Evolutionary conservation across 1,284 basidiomycete species (phyloP).

Genomic region (Volvariella surrecta): DNA sequence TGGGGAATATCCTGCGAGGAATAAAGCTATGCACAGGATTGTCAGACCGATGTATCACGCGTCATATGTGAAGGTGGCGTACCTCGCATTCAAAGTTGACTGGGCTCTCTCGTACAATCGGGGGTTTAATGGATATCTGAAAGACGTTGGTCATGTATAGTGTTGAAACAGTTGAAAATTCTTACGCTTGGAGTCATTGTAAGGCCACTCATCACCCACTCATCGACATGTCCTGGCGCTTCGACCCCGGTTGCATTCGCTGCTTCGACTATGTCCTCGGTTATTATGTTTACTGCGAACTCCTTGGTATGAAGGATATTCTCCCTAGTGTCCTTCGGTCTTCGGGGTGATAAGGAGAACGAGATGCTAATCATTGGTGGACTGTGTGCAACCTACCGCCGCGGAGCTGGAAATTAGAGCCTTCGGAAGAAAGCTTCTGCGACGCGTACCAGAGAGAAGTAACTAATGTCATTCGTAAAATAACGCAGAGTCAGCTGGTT

Average conservation of each 20-base stretch:
- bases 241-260: slow-evolving; percentile 65
- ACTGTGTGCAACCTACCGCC: slow-evolving; percentile 42
- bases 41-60: neutral
- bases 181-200: slow-evolving; percentile 55
- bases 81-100: slow-evolving; percentile 70
- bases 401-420: neutral
- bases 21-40: slow-evolving; percentile 31
- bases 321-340: slow-evolving; percentile 54
- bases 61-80: slow-evolving; percentile 12
- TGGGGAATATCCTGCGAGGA: slow-evolving; percentile 46
- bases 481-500: too few relatives aligned
- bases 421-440: neutral
- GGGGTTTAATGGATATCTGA: slow-evolving; percentile 48
- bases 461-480: slow-evolving; percentile 35
- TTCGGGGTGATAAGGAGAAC: slow-evolving; percentile 31
- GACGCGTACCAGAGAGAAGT: slow-evolving; percentile 45
- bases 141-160: slow-evolving; percentile 1
- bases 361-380: slow-evolving; percentile 64
- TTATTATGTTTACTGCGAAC: slow-evolving; percentile 74
- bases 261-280: slow-evolving; percentile 66
- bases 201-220: slow-evolving; percentile 70
- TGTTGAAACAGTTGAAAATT: slow-evolving; percentile 1
- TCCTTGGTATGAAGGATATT: slow-evolving; percentile 63
- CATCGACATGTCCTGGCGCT: slow-evolving; percentile 54
- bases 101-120: slow-evolving; percentile 64